Conservation (phyloP, 2,329 filamentous ascomycete genomes). For the Aspergillus glaucus region DNA sequence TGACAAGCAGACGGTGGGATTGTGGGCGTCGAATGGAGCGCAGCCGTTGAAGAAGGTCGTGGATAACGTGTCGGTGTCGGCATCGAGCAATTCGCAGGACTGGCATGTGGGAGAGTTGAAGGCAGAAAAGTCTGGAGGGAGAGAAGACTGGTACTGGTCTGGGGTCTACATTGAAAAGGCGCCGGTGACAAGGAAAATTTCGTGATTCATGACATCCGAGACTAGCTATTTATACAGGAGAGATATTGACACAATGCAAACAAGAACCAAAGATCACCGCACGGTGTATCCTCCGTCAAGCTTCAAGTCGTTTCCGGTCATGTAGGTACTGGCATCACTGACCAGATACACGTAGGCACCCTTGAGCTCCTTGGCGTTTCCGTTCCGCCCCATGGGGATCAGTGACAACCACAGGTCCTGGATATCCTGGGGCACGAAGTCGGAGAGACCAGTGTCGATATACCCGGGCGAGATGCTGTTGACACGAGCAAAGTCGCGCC, state of each 20-base stretch:
- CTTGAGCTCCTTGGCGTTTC: constrained; percentile 61
- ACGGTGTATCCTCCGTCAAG: constrained; percentile 47
- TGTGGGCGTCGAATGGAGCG: constrained; percentile 64
- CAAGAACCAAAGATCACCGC: constrained; percentile 22
- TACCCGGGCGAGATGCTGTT: constrained; percentile 64
- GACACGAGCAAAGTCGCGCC: constrained; percentile 62
- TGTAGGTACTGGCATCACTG: constrained; percentile 45
- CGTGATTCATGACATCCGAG: neutral
- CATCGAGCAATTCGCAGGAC: constrained; percentile 62
- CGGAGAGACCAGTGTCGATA: constrained; percentile 61
- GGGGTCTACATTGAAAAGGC: constrained; percentile 65
- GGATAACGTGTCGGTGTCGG: constrained; percentile 53
- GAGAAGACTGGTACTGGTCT: constrained; percentile 66
- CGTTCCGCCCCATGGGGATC: constrained; percentile 57
- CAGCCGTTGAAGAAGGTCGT: constrained; percentile 54
- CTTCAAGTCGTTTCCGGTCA: constrained; percentile 43
- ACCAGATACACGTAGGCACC: constrained; percentile 49
- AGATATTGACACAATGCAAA: neutral
- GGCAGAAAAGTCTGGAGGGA: constrained; percentile 51
- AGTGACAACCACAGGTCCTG: constrained; percentile 55
- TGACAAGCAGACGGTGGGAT: constrained; percentile 52
- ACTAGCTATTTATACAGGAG: neutral
- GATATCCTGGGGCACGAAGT: constrained; percentile 55
- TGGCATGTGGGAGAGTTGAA: constrained; percentile 68
- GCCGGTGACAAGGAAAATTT: constrained; percentile 29